Base-by-base conservation (phyloP, 164 flowering plant genomes). In the Magnolia sinica region DNA sequence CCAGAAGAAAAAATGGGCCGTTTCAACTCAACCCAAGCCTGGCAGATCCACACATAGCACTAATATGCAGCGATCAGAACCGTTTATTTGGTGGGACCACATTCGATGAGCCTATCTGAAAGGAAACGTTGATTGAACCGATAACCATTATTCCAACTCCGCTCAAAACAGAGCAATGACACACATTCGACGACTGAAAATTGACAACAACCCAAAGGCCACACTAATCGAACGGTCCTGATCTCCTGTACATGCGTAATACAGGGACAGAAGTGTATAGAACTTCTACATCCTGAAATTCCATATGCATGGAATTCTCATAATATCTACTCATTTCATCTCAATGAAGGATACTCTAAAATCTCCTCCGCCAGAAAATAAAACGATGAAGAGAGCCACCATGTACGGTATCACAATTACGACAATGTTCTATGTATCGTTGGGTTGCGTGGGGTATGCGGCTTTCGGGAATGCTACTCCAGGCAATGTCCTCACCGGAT, bases 281-380 rank as follows among this genome's bases (percentile, higher is more conserved):
- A 10, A 55, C 61, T 55, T 13, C 61, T 10, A 55, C 13, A 1
- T 55, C 9, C 13, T 55, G 0, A 8, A 55, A 55, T 8, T 55
- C 16, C 0, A 7, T 55, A 55, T 10, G 13, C 16, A 10, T 55
- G 13, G 13, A 16, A 55, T 55, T 55, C 18, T 55, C 61, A 4
- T 37, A 37, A 37, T 37, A 7, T 55, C 3, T 55, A 55, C 3
- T 2, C 61, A 8, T 55, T 70, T 8, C 24, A 20, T 70, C 58
- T 70, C 29, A 8, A 14, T n/a, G 18, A 68, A 85, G 87, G 87
- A 85, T 65, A 85, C 85, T 65, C 68, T 86, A 24, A 84, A 79
- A 79, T 82, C 86, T 11, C 79, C 83, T 27, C 88, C 88, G 2
- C 74, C 86, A 27, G 87, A 86, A 22, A 84, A 86, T 65, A 64